phyloP scores from a whole-genome alignment of 345 rosid genomes.

The Citrus reticulata region DNA sequence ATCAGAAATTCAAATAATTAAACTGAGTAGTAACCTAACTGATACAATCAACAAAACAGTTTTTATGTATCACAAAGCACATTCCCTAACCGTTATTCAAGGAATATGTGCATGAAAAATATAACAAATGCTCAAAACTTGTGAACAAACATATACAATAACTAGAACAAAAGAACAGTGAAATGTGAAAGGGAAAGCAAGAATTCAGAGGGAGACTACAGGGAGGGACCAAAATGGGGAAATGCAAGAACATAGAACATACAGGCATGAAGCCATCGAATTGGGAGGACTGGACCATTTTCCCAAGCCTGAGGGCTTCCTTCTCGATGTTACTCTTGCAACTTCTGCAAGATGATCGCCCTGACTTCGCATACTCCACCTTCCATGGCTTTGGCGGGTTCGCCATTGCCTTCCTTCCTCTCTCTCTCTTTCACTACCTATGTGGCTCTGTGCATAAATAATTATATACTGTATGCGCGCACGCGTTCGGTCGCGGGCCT shows the following conservation, averaged over 20 bases:
- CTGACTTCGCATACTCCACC: constrained; percentile 96
- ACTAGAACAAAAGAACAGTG: neutral
- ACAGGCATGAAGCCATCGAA: constrained; percentile 98
- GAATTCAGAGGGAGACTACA: neutral
- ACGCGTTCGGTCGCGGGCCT: neutral
- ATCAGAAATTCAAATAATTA: neutral
- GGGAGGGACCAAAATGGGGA: neutral
- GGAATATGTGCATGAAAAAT: neutral
- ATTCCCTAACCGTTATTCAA: neutral
- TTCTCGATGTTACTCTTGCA: constrained; percentile 68
- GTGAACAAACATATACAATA: neutral
- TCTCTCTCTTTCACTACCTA: neutral
- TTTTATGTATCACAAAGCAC: neutral
- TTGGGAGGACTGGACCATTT: constrained; percentile 76
- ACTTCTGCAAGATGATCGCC: constrained; percentile 78
- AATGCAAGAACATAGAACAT: neutral
- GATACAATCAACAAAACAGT: neutral
- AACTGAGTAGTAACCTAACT: neutral
- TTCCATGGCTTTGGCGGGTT: constrained; percentile 75
- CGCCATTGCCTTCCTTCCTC: constrained; percentile 35
- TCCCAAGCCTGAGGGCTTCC: constrained; percentile 76
- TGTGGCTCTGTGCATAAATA: neutral
- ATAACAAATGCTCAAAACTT: neutral
- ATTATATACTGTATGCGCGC: neutral
- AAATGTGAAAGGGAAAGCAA: neutral